These are phyloP conservation scores for Tolypocladium inflatum DNA, from an alignment of 2,329 filamentous ascomycete species.

Conservation along the genomic window DNA sequence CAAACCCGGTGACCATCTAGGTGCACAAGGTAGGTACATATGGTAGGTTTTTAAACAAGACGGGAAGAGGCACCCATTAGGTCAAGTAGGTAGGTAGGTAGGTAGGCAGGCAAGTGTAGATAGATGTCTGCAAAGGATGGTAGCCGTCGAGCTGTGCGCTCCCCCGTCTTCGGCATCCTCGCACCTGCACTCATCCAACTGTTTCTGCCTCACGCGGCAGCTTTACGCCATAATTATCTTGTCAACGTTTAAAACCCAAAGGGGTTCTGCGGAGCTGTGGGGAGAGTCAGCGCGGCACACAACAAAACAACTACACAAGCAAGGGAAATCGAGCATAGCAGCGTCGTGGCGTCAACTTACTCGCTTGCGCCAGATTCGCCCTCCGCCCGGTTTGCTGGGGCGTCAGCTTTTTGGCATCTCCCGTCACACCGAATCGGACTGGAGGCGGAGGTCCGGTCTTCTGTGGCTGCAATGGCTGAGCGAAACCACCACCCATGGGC, in stretches of 20 bases:
- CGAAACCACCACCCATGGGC: slow-evolving; percentile 41
- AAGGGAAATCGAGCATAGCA: slow-evolving; percentile 18
- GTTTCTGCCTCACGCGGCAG: background rate
- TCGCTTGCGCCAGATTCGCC: slow-evolving; percentile 89
- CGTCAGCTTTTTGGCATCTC: slow-evolving; percentile 63
- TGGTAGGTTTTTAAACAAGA: background rate
- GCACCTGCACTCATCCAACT: background rate
- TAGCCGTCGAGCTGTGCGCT: background rate
- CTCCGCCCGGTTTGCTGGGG: slow-evolving; percentile 82
- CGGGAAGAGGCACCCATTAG: background rate
- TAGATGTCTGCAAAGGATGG: background rate
- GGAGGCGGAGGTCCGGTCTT: slow-evolving; percentile 64
- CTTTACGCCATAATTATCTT: background rate
- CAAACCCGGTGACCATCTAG: background rate
- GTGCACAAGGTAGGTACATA: background rate
- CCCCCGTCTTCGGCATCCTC: background rate
- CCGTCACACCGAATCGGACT: slow-evolving; percentile 75
- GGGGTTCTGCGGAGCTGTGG: slow-evolving; percentile 40
- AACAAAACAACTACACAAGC: background rate
- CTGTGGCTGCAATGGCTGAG: slow-evolving; percentile 36
- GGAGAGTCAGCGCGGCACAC: slow-evolving; percentile 9
- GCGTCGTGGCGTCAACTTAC: slow-evolving; percentile 48
- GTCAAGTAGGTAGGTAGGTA: background rate
- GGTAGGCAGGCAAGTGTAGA: background rate
- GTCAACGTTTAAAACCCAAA: slow-evolving; percentile 34